phyloP scores from a whole-genome alignment of 164 flowering plant species.

The Vitis rotundifolia region DNA sequence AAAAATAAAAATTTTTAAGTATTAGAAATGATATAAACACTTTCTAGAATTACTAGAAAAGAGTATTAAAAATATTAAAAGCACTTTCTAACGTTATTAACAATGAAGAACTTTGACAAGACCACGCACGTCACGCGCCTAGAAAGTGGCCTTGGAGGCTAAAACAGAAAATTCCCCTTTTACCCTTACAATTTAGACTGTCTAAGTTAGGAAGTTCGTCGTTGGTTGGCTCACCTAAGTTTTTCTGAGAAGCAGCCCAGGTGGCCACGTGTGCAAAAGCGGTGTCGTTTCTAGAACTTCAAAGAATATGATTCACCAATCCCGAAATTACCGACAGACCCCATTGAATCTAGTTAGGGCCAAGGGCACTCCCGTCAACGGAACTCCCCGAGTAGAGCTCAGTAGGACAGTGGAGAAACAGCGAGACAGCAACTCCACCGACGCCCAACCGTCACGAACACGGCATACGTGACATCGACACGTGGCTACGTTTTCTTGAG shows the following conservation, averaged over 20 bases:
- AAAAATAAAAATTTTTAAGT: too few species aligned
- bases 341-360: too few species aligned
- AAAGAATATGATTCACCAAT: background rate
- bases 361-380: background rate
- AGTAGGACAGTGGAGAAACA: background rate
- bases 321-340: background rate
- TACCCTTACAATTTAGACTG: background rate
- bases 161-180: background rate
- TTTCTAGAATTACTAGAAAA: too few species aligned
- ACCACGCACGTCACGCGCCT: background rate
- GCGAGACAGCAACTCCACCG: background rate
- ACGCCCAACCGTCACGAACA: constrained; percentile 4
- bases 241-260: background rate
- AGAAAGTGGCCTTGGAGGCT: background rate
- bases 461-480: constrained; percentile 7
- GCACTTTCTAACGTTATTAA: too few species aligned
- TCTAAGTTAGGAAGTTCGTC: background rate
- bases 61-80: too few species aligned
- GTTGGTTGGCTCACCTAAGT: constrained; percentile 12
- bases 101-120: background rate
- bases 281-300: background rate
- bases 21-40: too few species aligned
- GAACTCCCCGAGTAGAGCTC: background rate
- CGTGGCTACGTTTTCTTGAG: background rate
- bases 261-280: background rate